A percentile compares a stretch with the other conserved stretches of the same genome.
phyloP scores from a whole-genome alignment of 306 rosid genomes.

The Luffa aegyptiaca region DNA sequence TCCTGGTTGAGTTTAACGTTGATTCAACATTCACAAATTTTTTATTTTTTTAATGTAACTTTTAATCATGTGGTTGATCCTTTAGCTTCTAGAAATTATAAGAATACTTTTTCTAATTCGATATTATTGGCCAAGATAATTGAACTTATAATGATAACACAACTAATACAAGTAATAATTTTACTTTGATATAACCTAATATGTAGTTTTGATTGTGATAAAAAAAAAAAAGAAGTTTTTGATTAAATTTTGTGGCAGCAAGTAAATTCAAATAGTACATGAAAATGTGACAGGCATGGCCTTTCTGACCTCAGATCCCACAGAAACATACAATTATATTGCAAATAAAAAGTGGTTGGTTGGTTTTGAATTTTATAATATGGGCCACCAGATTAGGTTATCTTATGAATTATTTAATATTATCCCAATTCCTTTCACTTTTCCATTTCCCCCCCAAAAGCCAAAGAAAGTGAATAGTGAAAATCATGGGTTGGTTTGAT shows the following conservation, averaged over 20 bases:
- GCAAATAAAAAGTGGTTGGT: background rate
- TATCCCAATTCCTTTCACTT: background rate
- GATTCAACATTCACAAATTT: too few relatives aligned
- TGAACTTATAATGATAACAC: too few relatives aligned
- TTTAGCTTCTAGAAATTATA: too few relatives aligned
- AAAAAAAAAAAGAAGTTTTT: background rate
- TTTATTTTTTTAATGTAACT: too few relatives aligned
- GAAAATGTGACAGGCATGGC: background rate
- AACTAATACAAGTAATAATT: background rate
- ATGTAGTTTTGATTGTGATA: background rate
- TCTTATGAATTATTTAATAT: background rate
- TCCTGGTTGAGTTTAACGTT: too few relatives aligned
- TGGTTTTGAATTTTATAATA: background rate
- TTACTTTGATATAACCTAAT: too few relatives aligned
- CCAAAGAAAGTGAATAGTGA: too few relatives aligned
- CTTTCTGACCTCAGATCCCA: background rate
- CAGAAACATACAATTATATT: background rate
- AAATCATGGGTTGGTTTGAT: too few relatives aligned
- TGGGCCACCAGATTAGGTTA: background rate
- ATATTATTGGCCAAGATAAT: too few relatives aligned
- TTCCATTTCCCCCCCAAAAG: background rate
- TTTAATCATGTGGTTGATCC: too few relatives aligned
- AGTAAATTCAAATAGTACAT: background rate
- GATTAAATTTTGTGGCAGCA: background rate
- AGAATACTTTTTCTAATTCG: too few relatives aligned